phyloP scores from a whole-genome alignment of 768 basidiomycete genomes.

The Termitomyces sp. region DNA sequence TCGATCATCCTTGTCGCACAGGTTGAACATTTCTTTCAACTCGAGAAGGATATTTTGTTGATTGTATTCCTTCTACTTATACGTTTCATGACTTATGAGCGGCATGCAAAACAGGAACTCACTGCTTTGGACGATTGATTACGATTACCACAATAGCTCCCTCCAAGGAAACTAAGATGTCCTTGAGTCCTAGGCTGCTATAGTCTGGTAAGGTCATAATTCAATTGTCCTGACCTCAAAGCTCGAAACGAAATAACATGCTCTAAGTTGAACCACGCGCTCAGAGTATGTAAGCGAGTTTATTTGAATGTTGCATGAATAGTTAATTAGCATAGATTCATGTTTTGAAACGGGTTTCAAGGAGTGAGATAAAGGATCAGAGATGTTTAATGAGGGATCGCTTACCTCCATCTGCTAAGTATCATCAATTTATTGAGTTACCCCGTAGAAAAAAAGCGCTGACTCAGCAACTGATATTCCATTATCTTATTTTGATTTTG shows the following conservation, averaged over 20 bases:
- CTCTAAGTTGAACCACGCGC: background rate
- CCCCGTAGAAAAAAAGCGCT: background rate
- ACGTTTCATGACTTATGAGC: background rate
- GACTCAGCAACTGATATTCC: slow-evolving; percentile 8
- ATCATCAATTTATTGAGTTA: too few relatives aligned
- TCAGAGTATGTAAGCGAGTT: background rate
- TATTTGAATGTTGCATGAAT: background rate
- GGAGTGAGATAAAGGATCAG: background rate
- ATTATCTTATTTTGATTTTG: background rate
- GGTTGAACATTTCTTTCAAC: slow-evolving; percentile 35
- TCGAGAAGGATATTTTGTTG: slow-evolving; percentile 27
- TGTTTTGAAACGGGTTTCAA: background rate
- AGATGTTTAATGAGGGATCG: background rate
- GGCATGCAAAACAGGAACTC: slow-evolving; percentile 9
- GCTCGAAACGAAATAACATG: background rate
- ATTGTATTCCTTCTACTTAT: slow-evolving; percentile 40
- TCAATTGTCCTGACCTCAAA: background rate
- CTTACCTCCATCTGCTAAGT: too few relatives aligned
- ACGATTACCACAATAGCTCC: slow-evolving; percentile 36
- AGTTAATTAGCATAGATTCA: background rate
- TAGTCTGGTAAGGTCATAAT: slow-evolving; percentile 31
- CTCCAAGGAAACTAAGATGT: slow-evolving; percentile 38
- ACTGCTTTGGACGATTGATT: slow-evolving; percentile 46
- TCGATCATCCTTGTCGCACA: slow-evolving; percentile 46
- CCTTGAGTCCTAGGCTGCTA: slow-evolving; percentile 29